These are phyloP conservation scores for Aspergillus campestris DNA, from an alignment of 495 filamentous ascomycete species.

Conservation along the genomic window DNA sequence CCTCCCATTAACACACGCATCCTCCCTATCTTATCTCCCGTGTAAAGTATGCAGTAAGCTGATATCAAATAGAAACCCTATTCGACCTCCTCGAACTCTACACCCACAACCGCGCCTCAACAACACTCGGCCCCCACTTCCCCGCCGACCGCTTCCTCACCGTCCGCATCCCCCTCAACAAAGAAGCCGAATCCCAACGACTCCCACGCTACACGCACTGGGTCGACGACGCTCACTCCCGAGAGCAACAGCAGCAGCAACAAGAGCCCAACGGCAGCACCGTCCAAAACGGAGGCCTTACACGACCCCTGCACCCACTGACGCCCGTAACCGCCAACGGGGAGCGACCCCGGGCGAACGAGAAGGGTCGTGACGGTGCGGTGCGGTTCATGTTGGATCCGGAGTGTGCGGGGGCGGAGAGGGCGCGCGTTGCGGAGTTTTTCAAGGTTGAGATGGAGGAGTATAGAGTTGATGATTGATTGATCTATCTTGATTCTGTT, in stretches of 20 bases:
- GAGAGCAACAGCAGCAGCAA: conserved; percentile 20
- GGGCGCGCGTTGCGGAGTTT: conserved; percentile 54
- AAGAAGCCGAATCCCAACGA: conserved; percentile 50
- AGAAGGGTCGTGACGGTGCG: conserved; percentile 61
- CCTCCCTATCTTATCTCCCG: too few relatives aligned
- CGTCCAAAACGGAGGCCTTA: neutral
- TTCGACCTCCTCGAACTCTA: conserved; percentile 85
- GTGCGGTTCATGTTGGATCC: conserved; percentile 87
- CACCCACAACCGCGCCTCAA: conserved; percentile 64
- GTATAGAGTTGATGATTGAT: conserved; percentile 32
- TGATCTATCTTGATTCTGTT: neutral
- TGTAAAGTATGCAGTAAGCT: neutral
- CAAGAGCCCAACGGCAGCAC: conserved; percentile 8
- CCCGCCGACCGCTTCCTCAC: conserved; percentile 68
- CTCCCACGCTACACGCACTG: conserved; percentile 46
- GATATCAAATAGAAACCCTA: conserved; percentile 55
- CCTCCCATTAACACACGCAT: neutral
- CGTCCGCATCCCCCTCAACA: conserved; percentile 79
- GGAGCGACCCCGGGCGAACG: conserved; percentile 37
- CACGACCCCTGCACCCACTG: conserved; percentile 19
- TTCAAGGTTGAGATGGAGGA: conserved; percentile 75
- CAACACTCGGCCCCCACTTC: conserved; percentile 62
- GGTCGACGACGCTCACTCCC: conserved; percentile 10
- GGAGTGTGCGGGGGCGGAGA: conserved; percentile 63
- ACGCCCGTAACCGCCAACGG: conserved; percentile 34